Conservation (phyloP, 2,329 filamentous ascomycete genomes). For the Aspergillus tubingensis region DNA sequence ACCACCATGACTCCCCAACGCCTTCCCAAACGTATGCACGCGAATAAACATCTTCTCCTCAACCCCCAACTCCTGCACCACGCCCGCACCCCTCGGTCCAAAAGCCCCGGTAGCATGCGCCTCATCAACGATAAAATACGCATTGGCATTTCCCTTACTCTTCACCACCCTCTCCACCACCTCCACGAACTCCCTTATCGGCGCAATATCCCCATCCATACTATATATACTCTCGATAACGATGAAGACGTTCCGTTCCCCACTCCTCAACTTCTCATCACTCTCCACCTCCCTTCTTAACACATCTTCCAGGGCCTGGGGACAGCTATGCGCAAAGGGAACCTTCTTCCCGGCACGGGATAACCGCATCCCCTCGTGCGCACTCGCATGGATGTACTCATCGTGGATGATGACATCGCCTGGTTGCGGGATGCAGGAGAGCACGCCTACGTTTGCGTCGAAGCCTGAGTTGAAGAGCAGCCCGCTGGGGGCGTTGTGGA, state of each 20-base stretch:
- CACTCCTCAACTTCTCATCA: constrained; percentile 38
- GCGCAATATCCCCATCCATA: constrained; percentile 78
- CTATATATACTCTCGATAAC: constrained; percentile 73
- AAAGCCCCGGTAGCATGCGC: constrained; percentile 57
- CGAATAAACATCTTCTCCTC: constrained; percentile 53
- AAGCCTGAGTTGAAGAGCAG: constrained; percentile 67
- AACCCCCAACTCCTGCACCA: constrained; percentile 54
- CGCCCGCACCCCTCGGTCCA: constrained; percentile 51
- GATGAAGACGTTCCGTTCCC: constrained; percentile 62
- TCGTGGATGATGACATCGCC: constrained; percentile 70
- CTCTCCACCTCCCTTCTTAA: constrained; percentile 34
- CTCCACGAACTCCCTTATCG: constrained; percentile 61
- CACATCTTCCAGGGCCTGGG: constrained; percentile 38
- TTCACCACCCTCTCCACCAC: constrained; percentile 60
- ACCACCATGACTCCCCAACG: constrained; percentile 67
- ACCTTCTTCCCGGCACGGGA: constrained; percentile 55
- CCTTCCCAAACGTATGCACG: constrained; percentile 58
- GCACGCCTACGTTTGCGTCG: constrained; percentile 66
- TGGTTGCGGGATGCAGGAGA: constrained; percentile 61
- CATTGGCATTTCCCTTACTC: constrained; percentile 27
- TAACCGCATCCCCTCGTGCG: constrained; percentile 73
- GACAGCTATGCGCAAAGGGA: constrained; percentile 52
- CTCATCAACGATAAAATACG: constrained; percentile 58
- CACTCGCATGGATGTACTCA: constrained; percentile 74
- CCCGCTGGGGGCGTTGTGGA: constrained; percentile 60